These are phyloP conservation scores for Plasmodium reichenowi DNA, from an alignment of 169 alveolate genomes.

Conservation along the genomic window DNA sequence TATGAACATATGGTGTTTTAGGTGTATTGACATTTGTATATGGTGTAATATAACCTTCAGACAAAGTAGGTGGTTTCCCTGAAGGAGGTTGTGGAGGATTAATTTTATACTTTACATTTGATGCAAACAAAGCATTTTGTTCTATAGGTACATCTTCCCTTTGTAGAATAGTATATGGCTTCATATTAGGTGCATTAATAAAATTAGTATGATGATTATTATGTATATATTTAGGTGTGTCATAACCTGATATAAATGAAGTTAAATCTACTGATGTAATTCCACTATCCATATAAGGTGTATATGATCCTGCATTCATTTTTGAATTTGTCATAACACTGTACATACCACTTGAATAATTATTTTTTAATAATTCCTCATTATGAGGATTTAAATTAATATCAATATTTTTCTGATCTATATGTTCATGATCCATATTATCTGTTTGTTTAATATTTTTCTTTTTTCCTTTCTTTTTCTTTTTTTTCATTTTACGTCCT, in stretches of 20 bases:
- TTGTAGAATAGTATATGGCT: conserved; percentile 72
- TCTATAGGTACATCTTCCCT: conserved; percentile 57
- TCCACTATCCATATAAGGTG: conserved; percentile 73
- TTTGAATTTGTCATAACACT: conserved; percentile 64
- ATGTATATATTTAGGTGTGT: conserved; percentile 68
- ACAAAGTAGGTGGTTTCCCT: conserved; percentile 15
- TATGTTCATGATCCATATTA: conserved; percentile 26
- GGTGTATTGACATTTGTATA: conserved; percentile 10
- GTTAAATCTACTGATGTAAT: conserved; percentile 60
- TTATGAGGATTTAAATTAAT: conserved; percentile 10
- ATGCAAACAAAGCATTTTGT: conserved; percentile 35
- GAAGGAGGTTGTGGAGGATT: conserved; percentile 11
- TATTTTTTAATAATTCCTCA: conserved; percentile 49
- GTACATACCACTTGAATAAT: conserved; percentile 44
- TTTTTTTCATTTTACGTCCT: conserved; percentile 45
- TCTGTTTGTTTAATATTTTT: conserved; percentile 17
- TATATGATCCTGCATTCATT: conserved; percentile 34
- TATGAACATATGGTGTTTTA: conserved; percentile 36
- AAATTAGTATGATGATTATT: conserved; percentile 5
- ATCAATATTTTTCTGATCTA: conserved; percentile 17
- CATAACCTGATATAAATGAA: conserved; percentile 68
- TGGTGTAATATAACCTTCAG: conserved; percentile 54
- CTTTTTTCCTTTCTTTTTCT: conserved; percentile 65
- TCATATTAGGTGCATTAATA: conserved; percentile 26
- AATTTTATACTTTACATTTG: conserved; percentile 57